Evolutionary conservation across 495 filamentous ascomycete species (phyloP), one percentile per base, ranked within the genome.

Genomic region (Apodospora peruviana): DNA sequence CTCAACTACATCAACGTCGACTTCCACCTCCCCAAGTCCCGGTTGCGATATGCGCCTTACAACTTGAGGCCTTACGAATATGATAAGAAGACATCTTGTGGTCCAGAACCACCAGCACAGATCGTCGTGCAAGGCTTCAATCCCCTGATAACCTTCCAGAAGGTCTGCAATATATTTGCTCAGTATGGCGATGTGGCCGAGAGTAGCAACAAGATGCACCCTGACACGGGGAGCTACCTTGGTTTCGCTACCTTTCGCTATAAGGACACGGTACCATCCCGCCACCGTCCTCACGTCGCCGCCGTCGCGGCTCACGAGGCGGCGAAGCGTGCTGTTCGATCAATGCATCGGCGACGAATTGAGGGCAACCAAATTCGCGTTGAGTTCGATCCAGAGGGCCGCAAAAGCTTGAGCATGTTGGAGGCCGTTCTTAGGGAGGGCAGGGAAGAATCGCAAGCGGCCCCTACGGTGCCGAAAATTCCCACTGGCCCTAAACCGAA

Each of bases 71-170:
- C 81, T 21, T 95, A 90, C 63, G 67, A 78, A 34, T 91, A 89
- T 58, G 91, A 95, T 60, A 68, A 81, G 2, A 74, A 78, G 51
- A 86, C 87, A 2, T 95, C 91, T 12, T 82, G 91, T 48, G 90
- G 89, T 1, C 88, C 88, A 32, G 90, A 88, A 4, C 93, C 94
- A 20, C 88, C 94, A 5, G 83, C 81, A 10, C 88, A 95, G 60
- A 81, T 99, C 38, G 84, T 96, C 10, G 87, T 95, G 17, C 89
- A 81, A n/a, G 90, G 91, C 3, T 95, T 96, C 61, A 91, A 96
- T 66, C 89, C 93, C 5, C 70, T 99, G 52, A 85, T 85, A 8
- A 77, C 86, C 16, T 82, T 91, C 52, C 78, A 83, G 43, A 87
- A 88, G 46, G 78, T 97, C 34, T 80, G 73, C n/a, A 81, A 84